phyloP scores from a whole-genome alignment of 441 rosid species.

The Arabidopsis hybrid region DNA sequence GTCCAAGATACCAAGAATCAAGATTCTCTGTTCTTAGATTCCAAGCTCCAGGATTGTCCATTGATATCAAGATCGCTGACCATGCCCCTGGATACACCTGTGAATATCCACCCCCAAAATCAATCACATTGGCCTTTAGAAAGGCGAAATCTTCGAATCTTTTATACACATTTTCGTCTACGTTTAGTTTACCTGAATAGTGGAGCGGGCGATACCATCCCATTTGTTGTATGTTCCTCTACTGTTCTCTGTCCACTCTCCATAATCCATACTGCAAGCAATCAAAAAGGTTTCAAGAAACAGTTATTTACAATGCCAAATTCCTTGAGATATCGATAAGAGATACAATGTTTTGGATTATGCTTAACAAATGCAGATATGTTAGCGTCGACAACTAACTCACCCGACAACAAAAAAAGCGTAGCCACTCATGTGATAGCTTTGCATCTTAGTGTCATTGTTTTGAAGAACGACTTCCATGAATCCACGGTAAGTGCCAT shows the following conservation, averaged over 20 bases:
- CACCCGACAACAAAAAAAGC: constrained; percentile 92
- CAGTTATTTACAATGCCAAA: background rate
- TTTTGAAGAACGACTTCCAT: constrained; percentile 92
- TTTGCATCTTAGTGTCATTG: constrained; percentile 90
- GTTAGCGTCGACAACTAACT: too few relatives aligned
- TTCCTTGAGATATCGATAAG: background rate
- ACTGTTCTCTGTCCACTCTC: constrained; percentile 93
- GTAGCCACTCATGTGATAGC: constrained; percentile 90
- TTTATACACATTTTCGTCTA: too few relatives aligned
- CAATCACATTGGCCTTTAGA: background rate
- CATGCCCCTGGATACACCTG: constrained; percentile 97
- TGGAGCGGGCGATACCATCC: constrained; percentile 95
- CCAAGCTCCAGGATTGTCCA: constrained; percentile 96
- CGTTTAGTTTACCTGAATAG: constrained; percentile 64
- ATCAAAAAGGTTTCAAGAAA: background rate
- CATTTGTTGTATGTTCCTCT: constrained; percentile 93
- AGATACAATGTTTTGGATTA: background rate
- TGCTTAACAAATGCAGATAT: constrained; percentile 1
- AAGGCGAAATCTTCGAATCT: too few relatives aligned
- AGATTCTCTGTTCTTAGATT: constrained; percentile 93
- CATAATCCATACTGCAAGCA: constrained; percentile 89
- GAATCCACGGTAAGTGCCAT: constrained; percentile 91
- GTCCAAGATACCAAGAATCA: constrained; percentile 98
- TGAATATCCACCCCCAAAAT: background rate
- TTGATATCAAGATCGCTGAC: constrained; percentile 86